Conservation (phyloP, 1,139 yeast genomes). For the Sugiyamaella japonica region DNA sequence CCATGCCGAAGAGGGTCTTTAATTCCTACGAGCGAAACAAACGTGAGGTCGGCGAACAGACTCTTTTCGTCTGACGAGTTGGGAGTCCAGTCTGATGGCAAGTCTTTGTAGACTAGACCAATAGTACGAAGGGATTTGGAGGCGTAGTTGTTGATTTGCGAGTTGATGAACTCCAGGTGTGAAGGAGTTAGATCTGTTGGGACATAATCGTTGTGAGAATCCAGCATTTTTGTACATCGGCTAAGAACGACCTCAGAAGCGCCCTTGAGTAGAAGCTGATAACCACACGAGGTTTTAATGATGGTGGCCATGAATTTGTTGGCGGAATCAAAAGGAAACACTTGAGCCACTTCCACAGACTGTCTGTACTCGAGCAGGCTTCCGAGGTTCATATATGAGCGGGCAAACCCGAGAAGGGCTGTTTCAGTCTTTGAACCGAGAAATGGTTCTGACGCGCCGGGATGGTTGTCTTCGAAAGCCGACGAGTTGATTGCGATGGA, state of each 20-base stretch:
- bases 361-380: slow-evolving; percentile 45
- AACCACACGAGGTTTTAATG: slow-evolving; percentile 46
- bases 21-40: slow-evolving; percentile 76
- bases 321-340: slow-evolving; percentile 88
- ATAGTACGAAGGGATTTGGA: slow-evolving; percentile 80
- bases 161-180: slow-evolving; percentile 38
- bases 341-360: slow-evolving; percentile 54
- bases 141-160: slow-evolving; percentile 65
- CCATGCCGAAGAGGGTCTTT: slow-evolving; percentile 93
- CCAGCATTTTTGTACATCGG: slow-evolving; percentile 47
- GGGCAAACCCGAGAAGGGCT: slow-evolving; percentile 74
- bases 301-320: slow-evolving; percentile 92
- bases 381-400: slow-evolving; percentile 52
- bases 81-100: slow-evolving; percentile 67
- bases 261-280: slow-evolving; percentile 77
- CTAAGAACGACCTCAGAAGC: slow-evolving; percentile 86
- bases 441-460: slow-evolving; percentile 47
- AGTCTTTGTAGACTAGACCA: slow-evolving; percentile 77
- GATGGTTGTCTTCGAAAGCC: slow-evolving; percentile 67
- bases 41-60: slow-evolving; percentile 34
- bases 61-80: slow-evolving; percentile 36
- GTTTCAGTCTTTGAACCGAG: slow-evolving; percentile 95
- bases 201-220: slow-evolving; percentile 32
- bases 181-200: slow-evolving; percentile 41
- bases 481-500: slow-evolving; percentile 81